Percentiles rank a stretch among this genome's conserved stretches.
Evolutionary conservation across 2,329 filamentous ascomycete genomes (phyloP).

Genomic region (Pseudogymnoascus sp.): DNA sequence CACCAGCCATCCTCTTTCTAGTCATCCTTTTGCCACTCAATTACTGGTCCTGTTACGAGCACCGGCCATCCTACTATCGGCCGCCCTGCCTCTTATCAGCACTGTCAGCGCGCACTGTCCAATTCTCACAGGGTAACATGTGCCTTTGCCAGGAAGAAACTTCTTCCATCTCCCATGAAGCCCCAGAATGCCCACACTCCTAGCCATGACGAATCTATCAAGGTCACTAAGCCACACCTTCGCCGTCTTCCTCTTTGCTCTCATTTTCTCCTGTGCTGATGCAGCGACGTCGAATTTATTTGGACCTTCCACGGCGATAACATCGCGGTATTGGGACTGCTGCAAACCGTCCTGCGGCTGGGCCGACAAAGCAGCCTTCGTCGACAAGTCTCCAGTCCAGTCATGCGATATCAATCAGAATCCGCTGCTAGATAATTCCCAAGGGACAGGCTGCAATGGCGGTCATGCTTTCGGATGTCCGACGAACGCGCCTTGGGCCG

Average conservation of each 20-base stretch:
- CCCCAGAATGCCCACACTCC: slow-evolving; percentile 4
- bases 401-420: slow-evolving; percentile 50
- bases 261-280: background rate
- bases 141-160: slow-evolving; percentile 7
- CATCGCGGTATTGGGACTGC: slow-evolving; percentile 55
- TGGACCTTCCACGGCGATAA: slow-evolving; percentile 12
- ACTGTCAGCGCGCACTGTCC: slow-evolving; percentile 4
- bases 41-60: background rate
- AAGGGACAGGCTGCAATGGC: slow-evolving; percentile 47
- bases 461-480: slow-evolving; percentile 48
- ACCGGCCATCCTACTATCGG: background rate
- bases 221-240: background rate
- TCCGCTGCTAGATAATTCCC: slow-evolving; percentile 43
- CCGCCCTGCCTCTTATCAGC: background rate
- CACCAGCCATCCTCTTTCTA: background rate
- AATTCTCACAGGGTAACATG: slow-evolving; percentile 7
- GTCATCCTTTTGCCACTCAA: background rate
- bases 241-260: background rate
- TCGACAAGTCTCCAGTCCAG: slow-evolving; percentile 37
- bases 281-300: background rate
- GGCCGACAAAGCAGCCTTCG: slow-evolving; percentile 49
- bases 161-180: slow-evolving; percentile 7
- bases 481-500: slow-evolving; percentile 43
- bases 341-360: slow-evolving; percentile 63
- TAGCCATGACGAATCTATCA: slow-evolving; percentile 2